phyloP scores from a whole-genome alignment of 257 asterid genomes.

The Lycium ferocissimum region DNA sequence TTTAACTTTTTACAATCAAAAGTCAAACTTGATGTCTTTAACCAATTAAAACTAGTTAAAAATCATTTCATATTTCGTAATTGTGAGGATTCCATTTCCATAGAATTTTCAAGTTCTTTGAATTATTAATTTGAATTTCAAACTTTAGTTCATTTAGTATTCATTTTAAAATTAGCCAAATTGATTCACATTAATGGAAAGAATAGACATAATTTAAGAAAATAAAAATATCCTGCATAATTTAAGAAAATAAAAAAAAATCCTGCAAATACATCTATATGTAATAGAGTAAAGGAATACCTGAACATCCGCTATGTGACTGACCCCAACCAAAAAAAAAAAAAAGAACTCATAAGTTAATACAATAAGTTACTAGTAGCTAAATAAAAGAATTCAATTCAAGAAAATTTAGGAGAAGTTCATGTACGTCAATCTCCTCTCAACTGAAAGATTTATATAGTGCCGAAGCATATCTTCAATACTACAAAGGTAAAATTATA shows the following conservation, averaged over 20 bases:
- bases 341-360: background rate
- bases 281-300: conserved; percentile 37
- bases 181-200: background rate
- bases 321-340: conserved; percentile 30
- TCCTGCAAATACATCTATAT: background rate
- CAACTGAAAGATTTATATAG: conserved; percentile 52
- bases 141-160: background rate
- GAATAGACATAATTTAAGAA: background rate
- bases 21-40: background rate
- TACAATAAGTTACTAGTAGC: background rate
- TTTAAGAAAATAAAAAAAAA: background rate
- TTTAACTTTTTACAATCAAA: background rate
- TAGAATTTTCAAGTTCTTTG: background rate
- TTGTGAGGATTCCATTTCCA: background rate
- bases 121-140: background rate
- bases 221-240: background rate
- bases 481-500: conserved; percentile 34
- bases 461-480: conserved; percentile 56
- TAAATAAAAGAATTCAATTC: background rate
- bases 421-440: conserved; percentile 50
- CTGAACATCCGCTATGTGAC: conserved; percentile 60
- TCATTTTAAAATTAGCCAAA: background rate
- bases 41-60: background rate
- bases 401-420: background rate
- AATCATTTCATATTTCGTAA: background rate